Evolutionary conservation across 805 yeast genomes (phyloP), one percentile per base, ranked within the genome.

Genomic region (Middelhovenomyces tepae): DNA sequence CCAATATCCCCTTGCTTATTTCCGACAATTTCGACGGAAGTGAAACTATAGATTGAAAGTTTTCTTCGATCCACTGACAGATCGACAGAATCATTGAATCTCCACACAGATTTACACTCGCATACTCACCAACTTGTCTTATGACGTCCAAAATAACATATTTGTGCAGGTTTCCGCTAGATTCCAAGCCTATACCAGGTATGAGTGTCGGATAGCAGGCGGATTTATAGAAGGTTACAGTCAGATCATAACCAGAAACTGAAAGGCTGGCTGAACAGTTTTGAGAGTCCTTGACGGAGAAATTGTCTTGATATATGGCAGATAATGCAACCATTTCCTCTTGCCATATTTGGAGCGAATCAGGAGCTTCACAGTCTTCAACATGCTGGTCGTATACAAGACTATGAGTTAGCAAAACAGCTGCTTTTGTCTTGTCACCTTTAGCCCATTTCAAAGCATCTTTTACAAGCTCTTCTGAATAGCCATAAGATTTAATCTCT

Each of bases 1-100:
- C 58, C 4, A 50, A 38, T 1, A 48, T 55, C 5, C 53, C 57
- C n/a, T 44, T 43, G 6, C 53, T 38, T 13, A 46, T 45, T 5
- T 64, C 63, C 26, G 69, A 47, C 15, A 89, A 63, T 2, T 78
- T 75, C 0, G 94, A 93, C 0, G 97, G 97, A 36, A 77, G 65
- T 26, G 75, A 72, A 7, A 81, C 68, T 9, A 86, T 64, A 2
- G 55, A 53, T 4, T 62, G 56, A 27, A 78, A 57, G 45, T 81
- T 72, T 10, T 71, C 76, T 42, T 79, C 78, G 11, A 87, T 47
- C 87, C 93, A 86, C 41, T 85, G 93, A 32, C 74, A 61, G n/a
- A 84, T 62, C 4, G 75, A 60, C 50, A 64, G 80, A 1, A 86
- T 54, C 58, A 78, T 71, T 47, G 81, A 74, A 46, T 75, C 83